Conservation (phyloP, 2,329 filamentous ascomycete genomes). For the Fusarium tupiense region DNA sequence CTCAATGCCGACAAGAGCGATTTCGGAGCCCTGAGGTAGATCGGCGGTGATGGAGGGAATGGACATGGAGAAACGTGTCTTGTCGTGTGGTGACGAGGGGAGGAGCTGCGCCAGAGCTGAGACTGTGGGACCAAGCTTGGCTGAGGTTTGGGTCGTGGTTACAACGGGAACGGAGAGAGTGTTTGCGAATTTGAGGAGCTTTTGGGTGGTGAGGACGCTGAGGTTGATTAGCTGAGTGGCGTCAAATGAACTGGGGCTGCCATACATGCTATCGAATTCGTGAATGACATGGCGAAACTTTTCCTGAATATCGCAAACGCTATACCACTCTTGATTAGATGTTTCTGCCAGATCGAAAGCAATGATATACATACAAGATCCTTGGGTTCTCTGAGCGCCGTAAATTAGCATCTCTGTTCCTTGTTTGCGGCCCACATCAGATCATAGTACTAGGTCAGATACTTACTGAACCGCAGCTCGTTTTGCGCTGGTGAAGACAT, state of each 20-base stretch:
- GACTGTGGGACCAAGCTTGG: constrained; percentile 83
- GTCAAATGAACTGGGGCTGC: constrained; percentile 9
- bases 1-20: constrained; percentile 91
- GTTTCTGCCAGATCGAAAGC: neutral
- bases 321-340: constrained; percentile 48
- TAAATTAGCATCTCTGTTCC: constrained; percentile 15
- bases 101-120: constrained; percentile 71
- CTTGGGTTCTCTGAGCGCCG: constrained; percentile 55
- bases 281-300: constrained; percentile 87
- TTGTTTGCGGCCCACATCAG: neutral
- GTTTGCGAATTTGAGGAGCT: constrained; percentile 72
- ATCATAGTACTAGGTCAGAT: neutral
- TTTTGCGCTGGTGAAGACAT: constrained; percentile 26
- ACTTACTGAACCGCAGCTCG: constrained; percentile 49
- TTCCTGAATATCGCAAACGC: constrained; percentile 94
- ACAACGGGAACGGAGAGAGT: constrained; percentile 80
- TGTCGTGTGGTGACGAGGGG: constrained; percentile 73
- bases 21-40: constrained; percentile 57
- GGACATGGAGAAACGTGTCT: constrained; percentile 91
- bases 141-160: constrained; percentile 85
- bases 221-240: neutral
- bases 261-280: constrained; percentile 84
- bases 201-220: constrained; percentile 73
- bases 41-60: constrained; percentile 69
- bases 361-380: constrained; percentile 55